Evolutionary conservation across 2,329 filamentous ascomycete species (phyloP).

Genomic region (Sporothrix protearum): DNA sequence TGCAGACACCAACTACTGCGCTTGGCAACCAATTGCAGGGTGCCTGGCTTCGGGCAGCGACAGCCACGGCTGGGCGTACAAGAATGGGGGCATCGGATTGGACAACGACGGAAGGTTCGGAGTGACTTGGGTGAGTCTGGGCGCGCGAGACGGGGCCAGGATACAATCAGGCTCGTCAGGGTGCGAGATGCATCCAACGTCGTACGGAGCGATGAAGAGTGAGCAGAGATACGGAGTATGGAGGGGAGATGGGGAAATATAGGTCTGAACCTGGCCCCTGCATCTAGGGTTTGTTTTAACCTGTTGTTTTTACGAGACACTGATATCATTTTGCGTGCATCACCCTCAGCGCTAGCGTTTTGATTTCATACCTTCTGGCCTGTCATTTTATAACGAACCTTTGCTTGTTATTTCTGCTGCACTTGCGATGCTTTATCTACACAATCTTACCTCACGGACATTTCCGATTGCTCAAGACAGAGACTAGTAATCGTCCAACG

Average conservation of each 20-base stretch:
- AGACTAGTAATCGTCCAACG: no score
- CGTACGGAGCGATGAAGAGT: neutral
- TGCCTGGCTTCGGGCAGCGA: constrained; percentile 33
- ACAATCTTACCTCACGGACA: neutral
- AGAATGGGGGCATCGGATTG: neutral
- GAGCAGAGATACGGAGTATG: neutral
- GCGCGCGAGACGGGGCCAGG: neutral
- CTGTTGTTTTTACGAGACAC: neutral
- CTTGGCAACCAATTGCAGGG: constrained; percentile 24
- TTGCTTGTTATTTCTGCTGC: neutral
- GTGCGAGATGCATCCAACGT: neutral
- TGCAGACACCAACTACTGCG: constrained; percentile 23
- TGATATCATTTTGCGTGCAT: neutral
- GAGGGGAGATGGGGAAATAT: no score
- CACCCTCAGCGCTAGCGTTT: constrained; percentile 2
- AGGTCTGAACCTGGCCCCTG: neutral
- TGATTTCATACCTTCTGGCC: neutral
- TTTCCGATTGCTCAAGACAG: neutral
- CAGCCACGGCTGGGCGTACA: neutral
- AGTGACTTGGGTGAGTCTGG: neutral
- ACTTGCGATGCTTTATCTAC: neutral
- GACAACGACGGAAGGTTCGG: neutral
- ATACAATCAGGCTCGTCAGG: neutral
- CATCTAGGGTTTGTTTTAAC: no score
- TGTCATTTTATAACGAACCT: no score